Conservation (phyloP, 768 basidiomycete genomes). For the Dictyophora rubrovolvata region DNA sequence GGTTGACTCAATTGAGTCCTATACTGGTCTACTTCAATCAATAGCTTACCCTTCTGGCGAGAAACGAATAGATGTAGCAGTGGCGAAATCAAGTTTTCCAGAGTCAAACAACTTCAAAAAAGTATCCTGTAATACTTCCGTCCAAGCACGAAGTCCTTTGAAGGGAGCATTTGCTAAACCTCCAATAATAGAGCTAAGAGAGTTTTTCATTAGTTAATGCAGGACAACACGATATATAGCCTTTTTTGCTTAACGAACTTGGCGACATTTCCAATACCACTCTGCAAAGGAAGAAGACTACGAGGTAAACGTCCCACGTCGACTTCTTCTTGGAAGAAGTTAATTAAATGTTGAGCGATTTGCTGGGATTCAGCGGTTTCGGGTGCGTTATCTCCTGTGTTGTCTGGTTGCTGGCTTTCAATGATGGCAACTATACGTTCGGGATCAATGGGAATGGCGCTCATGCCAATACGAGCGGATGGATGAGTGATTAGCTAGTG, state of each 20-base stretch:
- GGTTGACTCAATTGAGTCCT: neutral
- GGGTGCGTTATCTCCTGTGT: conserved; percentile 16
- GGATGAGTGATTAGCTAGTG: conserved; percentile 12
- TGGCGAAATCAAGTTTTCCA: conserved; percentile 25
- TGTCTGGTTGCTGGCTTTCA: conserved; percentile 17
- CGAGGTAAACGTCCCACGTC: conserved; percentile 16
- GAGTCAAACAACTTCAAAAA: conserved; percentile 23
- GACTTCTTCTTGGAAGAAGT: conserved; percentile 19
- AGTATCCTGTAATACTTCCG: conserved; percentile 15
- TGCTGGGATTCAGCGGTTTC: conserved; percentile 12
- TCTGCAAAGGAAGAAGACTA: conserved; percentile 18
- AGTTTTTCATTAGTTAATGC: neutral
- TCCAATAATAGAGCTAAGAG: conserved; percentile 18
- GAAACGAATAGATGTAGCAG: conserved; percentile 24
- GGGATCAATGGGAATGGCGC: conserved; percentile 17
- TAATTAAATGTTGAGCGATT: conserved; percentile 18
- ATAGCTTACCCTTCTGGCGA: conserved; percentile 10
- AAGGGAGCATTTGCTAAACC: conserved; percentile 15
- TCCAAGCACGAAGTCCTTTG: conserved; percentile 19
- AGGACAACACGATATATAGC: neutral
- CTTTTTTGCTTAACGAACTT: neutral
- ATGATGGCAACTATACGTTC: conserved; percentile 19
- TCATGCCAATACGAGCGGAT: conserved; percentile 16
- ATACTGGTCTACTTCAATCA: neutral
- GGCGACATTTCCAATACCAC: conserved; percentile 18